Conservation (phyloP, 1,284 basidiomycete genomes). For the Boletus mariae region DNA sequence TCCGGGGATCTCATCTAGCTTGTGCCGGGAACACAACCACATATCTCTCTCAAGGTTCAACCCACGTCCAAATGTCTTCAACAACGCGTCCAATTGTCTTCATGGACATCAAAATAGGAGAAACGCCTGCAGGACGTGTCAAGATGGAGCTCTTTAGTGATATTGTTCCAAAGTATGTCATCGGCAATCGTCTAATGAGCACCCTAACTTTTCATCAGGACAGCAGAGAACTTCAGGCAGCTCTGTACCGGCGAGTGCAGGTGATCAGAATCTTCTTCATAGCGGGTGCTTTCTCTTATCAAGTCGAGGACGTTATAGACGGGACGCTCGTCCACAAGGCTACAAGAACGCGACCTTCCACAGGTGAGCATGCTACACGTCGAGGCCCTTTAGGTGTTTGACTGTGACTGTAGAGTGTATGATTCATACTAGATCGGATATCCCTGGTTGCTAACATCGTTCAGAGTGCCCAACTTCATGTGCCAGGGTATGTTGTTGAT, state of each 20-base stretch:
- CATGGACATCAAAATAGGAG: conserved; percentile 95
- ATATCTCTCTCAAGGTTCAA: background rate
- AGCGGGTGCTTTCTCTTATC: conserved; percentile 11
- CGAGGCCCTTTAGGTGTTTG: background rate
- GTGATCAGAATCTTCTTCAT: conserved; percentile 37
- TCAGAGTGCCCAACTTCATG: conserved; percentile 78
- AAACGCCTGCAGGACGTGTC: conserved; percentile 88
- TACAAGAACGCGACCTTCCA: conserved; percentile 91
- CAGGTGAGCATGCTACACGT: conserved; percentile 48
- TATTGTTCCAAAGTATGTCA: conserved; percentile 78
- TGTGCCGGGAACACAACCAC: background rate
- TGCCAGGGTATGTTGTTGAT: conserved; percentile 60
- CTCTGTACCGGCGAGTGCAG: conserved; percentile 94
- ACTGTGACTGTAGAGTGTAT: conserved; percentile 60
- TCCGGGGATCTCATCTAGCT: too few relatives aligned
- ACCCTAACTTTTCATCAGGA: conserved; percentile 46
- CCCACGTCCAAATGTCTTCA: conserved; percentile 25
- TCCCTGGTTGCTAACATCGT: conserved; percentile 1
- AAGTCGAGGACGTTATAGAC: conserved; percentile 42
- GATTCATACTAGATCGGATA: conserved; percentile 23
- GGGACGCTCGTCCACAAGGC: conserved; percentile 83
- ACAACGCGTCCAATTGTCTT: conserved; percentile 82
- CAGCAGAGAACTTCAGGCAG: conserved; percentile 97
- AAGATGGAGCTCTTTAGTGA: conserved; percentile 96
- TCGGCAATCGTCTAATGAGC: background rate